A percentile compares a stretch with the other conserved stretches of the same genome.
Evolutionary conservation across 768 basidiomycete genomes (phyloP).

Genomic region (Butyriboletus loyo): DNA sequence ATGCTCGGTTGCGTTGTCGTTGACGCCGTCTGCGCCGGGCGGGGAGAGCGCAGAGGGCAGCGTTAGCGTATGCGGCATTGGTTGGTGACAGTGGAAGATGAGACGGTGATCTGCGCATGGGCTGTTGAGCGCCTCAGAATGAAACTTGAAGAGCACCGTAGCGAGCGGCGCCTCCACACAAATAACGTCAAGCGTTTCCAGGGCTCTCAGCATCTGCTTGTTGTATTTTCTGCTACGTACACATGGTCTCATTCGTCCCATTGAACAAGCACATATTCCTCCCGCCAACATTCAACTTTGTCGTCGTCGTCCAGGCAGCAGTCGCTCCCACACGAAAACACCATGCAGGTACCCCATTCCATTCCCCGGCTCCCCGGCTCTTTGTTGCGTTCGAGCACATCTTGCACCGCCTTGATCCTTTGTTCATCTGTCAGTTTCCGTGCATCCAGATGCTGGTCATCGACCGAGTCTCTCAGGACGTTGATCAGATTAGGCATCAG

Average conservation of each 20-base stretch:
- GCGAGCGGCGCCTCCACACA: conserved; percentile 6
- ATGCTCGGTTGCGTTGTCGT: conserved; percentile 21
- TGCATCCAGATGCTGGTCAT: conserved; percentile 20
- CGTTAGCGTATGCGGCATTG: conserved; percentile 26
- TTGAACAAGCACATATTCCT: conserved; percentile 73
- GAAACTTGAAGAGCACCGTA: conserved; percentile 16
- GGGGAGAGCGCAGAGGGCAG: conserved; percentile 17
- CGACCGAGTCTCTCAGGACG: conserved; percentile 44
- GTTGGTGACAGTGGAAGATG: conserved; percentile 16
- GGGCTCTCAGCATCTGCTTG: background rate
- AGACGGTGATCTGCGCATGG: conserved; percentile 23
- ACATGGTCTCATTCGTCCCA: conserved; percentile 54
- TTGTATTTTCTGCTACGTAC: background rate
- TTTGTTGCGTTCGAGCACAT: conserved; percentile 46
- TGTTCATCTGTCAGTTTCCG: conserved; percentile 61
- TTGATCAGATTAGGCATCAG: conserved; percentile 94
- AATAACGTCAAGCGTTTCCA: conserved; percentile 24
- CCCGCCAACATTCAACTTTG: conserved; percentile 57
- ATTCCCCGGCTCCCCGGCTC: conserved; percentile 58
- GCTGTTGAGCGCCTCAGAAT: conserved; percentile 18
- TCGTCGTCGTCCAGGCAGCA: conserved; percentile 54
- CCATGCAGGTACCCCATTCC: conserved; percentile 93
- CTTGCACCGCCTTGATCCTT: conserved; percentile 59
- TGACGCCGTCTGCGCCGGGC: conserved; percentile 6
- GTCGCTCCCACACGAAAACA: conserved; percentile 84